Evolutionary conservation across 1,284 basidiomycete genomes (phyloP).

Genomic region (Rhodotorula sp.): DNA sequence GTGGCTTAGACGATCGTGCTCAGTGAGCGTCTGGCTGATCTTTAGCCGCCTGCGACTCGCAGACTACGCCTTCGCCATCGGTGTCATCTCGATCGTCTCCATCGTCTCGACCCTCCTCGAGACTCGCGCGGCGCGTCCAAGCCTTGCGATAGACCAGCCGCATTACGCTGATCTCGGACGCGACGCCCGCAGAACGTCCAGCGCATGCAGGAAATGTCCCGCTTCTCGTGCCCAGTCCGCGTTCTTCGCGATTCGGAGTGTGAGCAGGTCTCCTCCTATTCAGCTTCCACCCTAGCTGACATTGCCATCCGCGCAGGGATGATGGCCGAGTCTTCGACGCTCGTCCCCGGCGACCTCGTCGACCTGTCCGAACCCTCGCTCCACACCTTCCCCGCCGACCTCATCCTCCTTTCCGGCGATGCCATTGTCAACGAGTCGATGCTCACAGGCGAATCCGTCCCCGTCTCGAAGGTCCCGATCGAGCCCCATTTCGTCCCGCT

Average conservation of each 20-base stretch:
- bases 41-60: constrained; percentile 46
- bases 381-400: constrained; percentile 80
- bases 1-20: not conserved
- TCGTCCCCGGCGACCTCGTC: constrained; percentile 92
- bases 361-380: constrained; percentile 78
- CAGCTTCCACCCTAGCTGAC: constrained; percentile 29
- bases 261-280: constrained; percentile 49
- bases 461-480: constrained; percentile 79
- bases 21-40: not conserved
- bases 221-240: constrained; percentile 77
- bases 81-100: constrained; percentile 81
- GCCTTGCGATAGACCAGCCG: too few species aligned
- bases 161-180: too few species aligned
- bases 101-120: constrained; percentile 86
- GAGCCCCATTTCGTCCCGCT: constrained; percentile 26
- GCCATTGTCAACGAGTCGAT: constrained; percentile 98
- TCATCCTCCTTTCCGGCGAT: constrained; percentile 88
- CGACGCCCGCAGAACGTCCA: constrained; percentile 64
- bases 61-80: constrained; percentile 98
- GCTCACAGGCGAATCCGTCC: constrained; percentile 94
- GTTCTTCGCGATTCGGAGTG: constrained; percentile 72
- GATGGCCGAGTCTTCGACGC: constrained; percentile 68
- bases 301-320: constrained; percentile 57
- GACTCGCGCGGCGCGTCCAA: constrained; percentile 69
- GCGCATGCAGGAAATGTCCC: constrained; percentile 95